phyloP scores from a whole-genome alignment of 805 yeast genomes.

The Schwanniomyces pseudopolymorphus region DNA sequence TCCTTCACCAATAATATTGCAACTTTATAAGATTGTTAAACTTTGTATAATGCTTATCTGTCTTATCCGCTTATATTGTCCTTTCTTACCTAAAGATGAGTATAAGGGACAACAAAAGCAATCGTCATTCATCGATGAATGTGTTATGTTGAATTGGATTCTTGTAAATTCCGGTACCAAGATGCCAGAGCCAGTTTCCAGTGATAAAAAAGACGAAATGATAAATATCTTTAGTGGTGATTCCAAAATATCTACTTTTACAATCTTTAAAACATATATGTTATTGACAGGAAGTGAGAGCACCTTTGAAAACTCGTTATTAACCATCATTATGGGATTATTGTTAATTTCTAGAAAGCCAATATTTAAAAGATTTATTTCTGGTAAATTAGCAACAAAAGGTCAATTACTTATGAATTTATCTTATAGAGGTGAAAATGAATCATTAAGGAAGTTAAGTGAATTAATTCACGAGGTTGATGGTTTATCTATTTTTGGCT shows the following conservation, averaged over 20 bases:
- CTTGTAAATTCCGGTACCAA: constrained; percentile 27
- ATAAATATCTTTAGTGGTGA: constrained; percentile 16
- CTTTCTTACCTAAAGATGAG: constrained; percentile 9
- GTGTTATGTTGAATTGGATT: constrained; percentile 19
- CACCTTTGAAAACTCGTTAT: constrained; percentile 33
- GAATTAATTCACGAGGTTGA: constrained; percentile 29
- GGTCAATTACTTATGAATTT: constrained; percentile 27
- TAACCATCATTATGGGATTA: constrained; percentile 28
- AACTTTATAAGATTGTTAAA: constrained; percentile 22
- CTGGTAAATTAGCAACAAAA: constrained; percentile 22
- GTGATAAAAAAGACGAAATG: constrained; percentile 13
- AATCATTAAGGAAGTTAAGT: constrained; percentile 20
- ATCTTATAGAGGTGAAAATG: constrained; percentile 26
- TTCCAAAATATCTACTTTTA: constrained; percentile 8
- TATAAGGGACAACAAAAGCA: neutral
- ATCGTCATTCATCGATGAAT: neutral
- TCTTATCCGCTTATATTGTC: constrained; percentile 14
- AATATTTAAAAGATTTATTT: constrained; percentile 16
- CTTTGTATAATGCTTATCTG: constrained; percentile 20
- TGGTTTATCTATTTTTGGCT: constrained; percentile 29
- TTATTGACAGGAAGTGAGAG: constrained; percentile 27
- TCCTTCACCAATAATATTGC: constrained; percentile 22
- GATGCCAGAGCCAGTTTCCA: constrained; percentile 21
- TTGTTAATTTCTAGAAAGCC: constrained; percentile 23
- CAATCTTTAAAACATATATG: constrained; percentile 25